Evolutionary conservation across 2,329 filamentous ascomycete species (phyloP).

Genomic region (Alternaria panax): DNA sequence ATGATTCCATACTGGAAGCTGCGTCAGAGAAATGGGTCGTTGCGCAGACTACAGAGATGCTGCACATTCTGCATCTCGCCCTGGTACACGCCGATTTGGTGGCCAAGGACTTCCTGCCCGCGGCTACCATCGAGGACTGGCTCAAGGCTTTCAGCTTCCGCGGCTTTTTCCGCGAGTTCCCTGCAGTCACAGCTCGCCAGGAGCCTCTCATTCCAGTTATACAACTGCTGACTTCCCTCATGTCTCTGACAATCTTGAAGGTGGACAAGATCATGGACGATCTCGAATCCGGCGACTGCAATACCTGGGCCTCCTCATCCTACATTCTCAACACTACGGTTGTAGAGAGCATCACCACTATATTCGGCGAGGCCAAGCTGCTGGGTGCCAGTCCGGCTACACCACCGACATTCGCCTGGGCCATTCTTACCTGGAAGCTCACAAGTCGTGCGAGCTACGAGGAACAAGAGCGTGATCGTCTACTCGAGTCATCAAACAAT

Average conservation of each 20-base stretch:
- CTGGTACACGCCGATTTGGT: constrained; percentile 72
- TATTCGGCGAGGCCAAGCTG: constrained; percentile 67
- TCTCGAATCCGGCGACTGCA: constrained; percentile 35
- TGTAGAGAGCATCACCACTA: constrained; percentile 74
- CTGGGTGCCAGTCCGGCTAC: constrained; percentile 67
- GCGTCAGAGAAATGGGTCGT: constrained; percentile 69
- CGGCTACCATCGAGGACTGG: constrained; percentile 45
- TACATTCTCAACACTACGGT: constrained; percentile 76
- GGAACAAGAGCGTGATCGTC: constrained; percentile 39
- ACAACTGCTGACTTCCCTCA: constrained; percentile 72
- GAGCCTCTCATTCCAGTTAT: constrained; percentile 65
- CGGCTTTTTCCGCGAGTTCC: constrained; percentile 71
- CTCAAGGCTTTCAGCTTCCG: constrained; percentile 36
- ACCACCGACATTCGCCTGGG: constrained; percentile 83
- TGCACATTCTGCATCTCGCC: constrained; percentile 76
- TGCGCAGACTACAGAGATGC: constrained; percentile 71
- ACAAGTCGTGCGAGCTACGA: constrained; percentile 27
- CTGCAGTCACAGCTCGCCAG: constrained; percentile 49
- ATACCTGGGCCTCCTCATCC: constrained; percentile 51
- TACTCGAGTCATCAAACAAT: constrained; percentile 31
- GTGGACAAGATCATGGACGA: constrained; percentile 67
- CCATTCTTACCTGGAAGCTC: constrained; percentile 62
- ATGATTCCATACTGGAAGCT: constrained; percentile 60
- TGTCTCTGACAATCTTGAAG: constrained; percentile 77
- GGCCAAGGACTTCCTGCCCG: constrained; percentile 38